Conservation (phyloP, 2,329 filamentous ascomycete species). For the Nigrospora osmanthi region DNA sequence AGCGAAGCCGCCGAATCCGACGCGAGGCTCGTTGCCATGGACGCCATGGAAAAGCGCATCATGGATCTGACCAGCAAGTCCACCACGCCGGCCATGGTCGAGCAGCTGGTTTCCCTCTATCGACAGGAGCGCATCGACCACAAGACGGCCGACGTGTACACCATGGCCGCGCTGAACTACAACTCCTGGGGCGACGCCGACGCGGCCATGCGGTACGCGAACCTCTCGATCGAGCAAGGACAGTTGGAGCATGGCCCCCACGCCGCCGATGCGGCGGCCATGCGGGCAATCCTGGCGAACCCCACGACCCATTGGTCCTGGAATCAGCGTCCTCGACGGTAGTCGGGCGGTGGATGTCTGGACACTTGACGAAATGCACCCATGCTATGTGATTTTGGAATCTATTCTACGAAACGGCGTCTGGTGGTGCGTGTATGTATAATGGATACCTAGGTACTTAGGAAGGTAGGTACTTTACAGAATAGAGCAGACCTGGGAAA, state of each 20-base stretch:
- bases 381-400: no score
- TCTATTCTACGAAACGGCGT: no score
- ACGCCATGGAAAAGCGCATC: slow-evolving; percentile 17
- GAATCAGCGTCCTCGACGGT: slow-evolving; percentile 1
- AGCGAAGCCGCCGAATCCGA: slow-evolving; percentile 19
- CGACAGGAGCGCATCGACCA: slow-evolving; percentile 25
- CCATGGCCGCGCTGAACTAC: slow-evolving; percentile 28
- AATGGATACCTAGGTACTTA: no score
- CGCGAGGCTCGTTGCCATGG: slow-evolving; percentile 18
- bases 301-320: slow-evolving; percentile 19
- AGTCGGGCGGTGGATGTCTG: no score
- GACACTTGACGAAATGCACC: no score
- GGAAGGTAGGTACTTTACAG: no score
- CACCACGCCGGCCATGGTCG: slow-evolving; percentile 16
- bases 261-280: slow-evolving; percentile 21
- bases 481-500: no score
- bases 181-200: slow-evolving; percentile 21
- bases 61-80: slow-evolving; percentile 6
- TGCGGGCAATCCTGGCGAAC: slow-evolving; percentile 20
- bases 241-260: slow-evolving; percentile 26
- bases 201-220: slow-evolving; percentile 23
- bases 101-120: slow-evolving; percentile 24
- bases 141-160: slow-evolving; percentile 29
- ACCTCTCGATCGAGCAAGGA: slow-evolving; percentile 22
- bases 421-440: no score